Evolutionary conservation across 2,329 filamentous ascomycete species (phyloP).

Genomic region (Colletotrichum sp.): DNA sequence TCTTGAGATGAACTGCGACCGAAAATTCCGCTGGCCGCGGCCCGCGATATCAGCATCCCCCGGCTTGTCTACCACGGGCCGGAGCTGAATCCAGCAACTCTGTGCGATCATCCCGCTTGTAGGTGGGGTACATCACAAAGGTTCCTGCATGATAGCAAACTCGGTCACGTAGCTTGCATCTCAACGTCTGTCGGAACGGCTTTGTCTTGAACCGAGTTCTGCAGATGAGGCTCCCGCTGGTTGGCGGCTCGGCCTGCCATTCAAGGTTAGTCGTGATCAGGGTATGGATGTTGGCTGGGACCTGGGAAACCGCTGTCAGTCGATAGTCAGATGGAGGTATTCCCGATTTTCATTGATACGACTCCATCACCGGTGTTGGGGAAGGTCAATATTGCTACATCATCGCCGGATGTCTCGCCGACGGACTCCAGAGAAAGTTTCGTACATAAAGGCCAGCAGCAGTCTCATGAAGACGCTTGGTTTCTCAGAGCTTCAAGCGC

Average conservation of each 20-base stretch:
- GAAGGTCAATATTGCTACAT: not conserved
- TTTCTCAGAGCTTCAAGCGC: not conserved
- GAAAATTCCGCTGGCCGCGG: not conserved
- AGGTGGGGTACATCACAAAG: too few relatives aligned
- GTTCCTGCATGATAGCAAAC: not conserved
- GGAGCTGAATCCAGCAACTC: not conserved
- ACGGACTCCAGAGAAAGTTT: accelerated
- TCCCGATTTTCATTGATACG: not conserved
- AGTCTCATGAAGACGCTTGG: too few relatives aligned
- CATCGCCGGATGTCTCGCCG: not conserved
- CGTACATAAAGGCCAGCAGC: not conserved
- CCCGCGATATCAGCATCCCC: not conserved
- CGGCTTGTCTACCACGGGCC: not conserved
- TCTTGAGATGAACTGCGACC: not conserved
- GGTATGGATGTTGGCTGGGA: not conserved
- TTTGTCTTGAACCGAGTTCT: not conserved
- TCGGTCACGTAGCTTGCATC: not conserved
- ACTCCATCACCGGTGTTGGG: not conserved
- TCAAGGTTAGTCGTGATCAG: not conserved
- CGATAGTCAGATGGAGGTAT: not conserved
- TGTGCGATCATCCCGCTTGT: not conserved
- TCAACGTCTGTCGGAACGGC: not conserved
- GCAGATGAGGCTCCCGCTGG: not conserved
- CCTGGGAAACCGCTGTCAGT: not conserved
- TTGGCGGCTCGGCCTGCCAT: not conserved